Conservation (phyloP, 2,329 filamentous ascomycete species). For the Talaromyces sp. region DNA sequence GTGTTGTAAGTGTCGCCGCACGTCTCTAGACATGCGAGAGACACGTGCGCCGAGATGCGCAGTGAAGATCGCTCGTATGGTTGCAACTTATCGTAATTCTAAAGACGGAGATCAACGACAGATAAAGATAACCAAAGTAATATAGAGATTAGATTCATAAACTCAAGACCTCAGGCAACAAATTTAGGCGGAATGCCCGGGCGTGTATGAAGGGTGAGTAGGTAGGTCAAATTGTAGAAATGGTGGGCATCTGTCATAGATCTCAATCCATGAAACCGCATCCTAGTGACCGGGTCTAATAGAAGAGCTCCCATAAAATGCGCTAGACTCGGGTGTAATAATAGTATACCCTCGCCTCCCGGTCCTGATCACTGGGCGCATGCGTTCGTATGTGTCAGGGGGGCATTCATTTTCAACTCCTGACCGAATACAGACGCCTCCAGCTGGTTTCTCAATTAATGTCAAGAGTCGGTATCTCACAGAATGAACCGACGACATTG, state of each 20-base stretch:
- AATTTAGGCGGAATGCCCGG: background rate
- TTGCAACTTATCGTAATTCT: background rate
- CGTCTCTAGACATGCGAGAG: conserved; percentile 5
- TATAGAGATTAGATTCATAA: background rate
- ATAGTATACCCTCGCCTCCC: background rate
- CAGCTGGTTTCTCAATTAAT: background rate
- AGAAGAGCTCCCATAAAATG: background rate
- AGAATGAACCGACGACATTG: background rate
- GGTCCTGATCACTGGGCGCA: conserved; percentile 2
- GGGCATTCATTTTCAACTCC: background rate
- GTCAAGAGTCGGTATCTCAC: background rate
- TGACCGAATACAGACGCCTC: background rate
- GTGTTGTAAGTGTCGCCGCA: background rate
- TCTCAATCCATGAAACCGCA: background rate
- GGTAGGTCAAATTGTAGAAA: background rate
- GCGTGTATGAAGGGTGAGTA: background rate
- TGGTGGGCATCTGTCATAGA: background rate
- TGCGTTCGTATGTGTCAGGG: background rate
- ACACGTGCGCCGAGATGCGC: conserved; percentile 10
- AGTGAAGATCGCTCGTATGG: background rate
- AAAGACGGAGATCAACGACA: background rate
- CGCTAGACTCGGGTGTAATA: background rate
- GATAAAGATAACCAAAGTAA: background rate
- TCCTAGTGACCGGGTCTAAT: background rate
- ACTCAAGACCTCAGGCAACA: background rate